Evolutionary conservation across 2,329 filamentous ascomycete species (phyloP).

Genomic region (Pyrenochaeta sp.): DNA sequence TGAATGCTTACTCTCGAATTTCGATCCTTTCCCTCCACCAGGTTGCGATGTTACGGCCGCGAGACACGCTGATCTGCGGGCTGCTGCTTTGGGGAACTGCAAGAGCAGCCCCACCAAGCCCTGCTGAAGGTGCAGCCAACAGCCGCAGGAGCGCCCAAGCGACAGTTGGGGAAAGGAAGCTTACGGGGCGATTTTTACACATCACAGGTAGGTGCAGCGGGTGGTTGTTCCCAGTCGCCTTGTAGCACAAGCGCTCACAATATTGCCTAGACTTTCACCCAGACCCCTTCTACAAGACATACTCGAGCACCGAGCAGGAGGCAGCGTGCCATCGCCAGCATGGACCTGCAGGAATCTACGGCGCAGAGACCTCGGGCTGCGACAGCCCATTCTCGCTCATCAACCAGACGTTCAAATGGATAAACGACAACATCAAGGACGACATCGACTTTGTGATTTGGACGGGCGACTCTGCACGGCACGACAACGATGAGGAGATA

Average conservation of each 20-base stretch:
- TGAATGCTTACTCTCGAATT: neutral
- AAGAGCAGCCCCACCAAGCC: slow-evolving; percentile 39
- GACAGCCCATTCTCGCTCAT: slow-evolving; percentile 83
- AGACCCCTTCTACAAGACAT: slow-evolving; percentile 83
- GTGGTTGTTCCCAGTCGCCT: too few species aligned
- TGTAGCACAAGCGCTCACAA: slow-evolving; percentile 10
- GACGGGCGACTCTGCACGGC: slow-evolving; percentile 89
- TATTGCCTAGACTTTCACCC: slow-evolving; percentile 80
- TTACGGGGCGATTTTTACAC: slow-evolving; percentile 79
- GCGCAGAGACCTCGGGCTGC: slow-evolving; percentile 87
- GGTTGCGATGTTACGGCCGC: slow-evolving; percentile 32
- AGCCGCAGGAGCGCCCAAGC: slow-evolving; percentile 11
- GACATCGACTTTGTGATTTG: slow-evolving; percentile 89
- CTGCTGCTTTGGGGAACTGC: slow-evolving; percentile 37
- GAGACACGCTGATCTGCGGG: slow-evolving; percentile 34
- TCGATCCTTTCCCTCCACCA: neutral
- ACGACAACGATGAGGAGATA: slow-evolving; percentile 84
- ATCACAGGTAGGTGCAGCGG: slow-evolving; percentile 83
- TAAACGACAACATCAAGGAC: slow-evolving; percentile 78
- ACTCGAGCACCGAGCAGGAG: slow-evolving; percentile 74
- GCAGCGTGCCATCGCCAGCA: slow-evolving; percentile 80
- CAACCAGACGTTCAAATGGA: slow-evolving; percentile 91
- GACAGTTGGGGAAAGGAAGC: slow-evolving; percentile 29
- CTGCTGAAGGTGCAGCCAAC: slow-evolving; percentile 19
- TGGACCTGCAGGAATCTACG: slow-evolving; percentile 81